Evolutionary conservation across 257 asterid genomes (phyloP), one percentile per base, ranked within the genome.

Genomic region (Cordia subcordata): DNA sequence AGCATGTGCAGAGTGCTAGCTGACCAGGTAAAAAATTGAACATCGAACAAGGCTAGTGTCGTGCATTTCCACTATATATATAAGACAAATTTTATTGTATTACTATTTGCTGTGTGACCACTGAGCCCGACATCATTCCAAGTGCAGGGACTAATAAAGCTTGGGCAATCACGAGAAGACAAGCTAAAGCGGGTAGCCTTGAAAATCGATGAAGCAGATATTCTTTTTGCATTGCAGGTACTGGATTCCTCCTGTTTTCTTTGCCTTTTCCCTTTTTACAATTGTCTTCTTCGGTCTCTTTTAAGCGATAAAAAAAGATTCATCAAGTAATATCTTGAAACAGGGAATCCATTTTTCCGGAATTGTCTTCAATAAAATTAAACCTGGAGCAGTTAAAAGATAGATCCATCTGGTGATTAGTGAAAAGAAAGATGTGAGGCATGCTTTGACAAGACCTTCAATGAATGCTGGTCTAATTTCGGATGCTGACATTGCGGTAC

Each of bases 1-100:
- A 83, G 74, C 70, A 80, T 94, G 94, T 94, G 99, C 62, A 67
- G 90, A 69, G 94, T 87, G 65, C 86, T 93, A 11, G 95, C 75
- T 53, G 99, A 93, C 75, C 99, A 93, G 97, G 99, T 88, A 77
- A 72, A 37, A n/a, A n/a, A n/a, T n/a, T n/a, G 39, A n/a, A n/a
- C 46, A 12, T 20, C 19, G 21, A 18, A 42, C 15, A 10, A 42
- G 12, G 10, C 15, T 42, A 14, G 4, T 4, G 15, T 42, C 15
- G 47, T 8, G 15, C 47, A 42, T 42, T 11, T 42, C 47, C 10
- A 6, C 35, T 27, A 27, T 42, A 1, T 10, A n/a, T n/a, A n/a
- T n/a, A n/a, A n/a, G n/a, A n/a, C n/a, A n/a, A n/a, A n/a, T n/a
- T n/a, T n/a, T n/a, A n/a, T n/a, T n/a, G n/a, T n/a, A n/a, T n/a